A percentile compares a stretch with the other conserved stretches of the same genome.
These are phyloP conservation scores for Hericium rajendrae DNA, from an alignment of 768 basidiomycete genomes.

Conservation along the genomic window DNA sequence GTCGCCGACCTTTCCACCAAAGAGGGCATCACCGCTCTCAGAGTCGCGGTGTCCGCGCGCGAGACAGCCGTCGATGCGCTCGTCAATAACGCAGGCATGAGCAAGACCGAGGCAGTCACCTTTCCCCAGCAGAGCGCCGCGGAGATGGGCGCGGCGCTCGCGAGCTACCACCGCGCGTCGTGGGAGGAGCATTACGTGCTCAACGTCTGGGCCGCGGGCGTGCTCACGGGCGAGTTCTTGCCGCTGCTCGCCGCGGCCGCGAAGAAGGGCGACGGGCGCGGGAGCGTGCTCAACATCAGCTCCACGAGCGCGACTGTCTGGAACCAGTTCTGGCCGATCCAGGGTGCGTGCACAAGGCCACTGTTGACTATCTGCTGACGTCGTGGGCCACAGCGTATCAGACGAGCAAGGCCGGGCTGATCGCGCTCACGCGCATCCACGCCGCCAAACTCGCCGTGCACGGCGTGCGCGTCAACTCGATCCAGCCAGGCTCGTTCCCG, in stretches of 20 bases:
- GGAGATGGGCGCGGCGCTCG: conserved; percentile 56
- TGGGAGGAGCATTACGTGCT: conserved; percentile 68
- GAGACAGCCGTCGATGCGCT: conserved; percentile 68
- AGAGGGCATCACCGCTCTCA: conserved; percentile 26
- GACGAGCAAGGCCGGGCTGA: neutral
- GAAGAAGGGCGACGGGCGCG: neutral
- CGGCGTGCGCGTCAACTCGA: neutral
- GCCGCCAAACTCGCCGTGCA: neutral
- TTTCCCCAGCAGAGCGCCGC: conserved; percentile 41
- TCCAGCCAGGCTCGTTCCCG: neutral
- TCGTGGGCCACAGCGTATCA: neutral
- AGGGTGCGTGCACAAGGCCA: conserved; percentile 70
- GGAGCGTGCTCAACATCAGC: neutral
- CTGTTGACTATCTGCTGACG: conserved; percentile 63
- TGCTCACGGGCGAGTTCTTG: conserved; percentile 67
- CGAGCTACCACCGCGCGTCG: conserved; percentile 59
- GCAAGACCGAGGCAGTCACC: conserved; percentile 29
- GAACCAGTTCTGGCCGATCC: conserved; percentile 48
- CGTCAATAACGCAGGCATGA: conserved; percentile 63
- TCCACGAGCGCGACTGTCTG: neutral
- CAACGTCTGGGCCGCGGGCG: conserved; percentile 56
- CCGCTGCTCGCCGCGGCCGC: conserved; percentile 32
- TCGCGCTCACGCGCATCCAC: neutral
- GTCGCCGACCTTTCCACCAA: conserved; percentile 50
- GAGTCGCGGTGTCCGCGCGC: conserved; percentile 42